Conservation (phyloP, 768 basidiomycete species). For the Auriscalpium orientale region DNA sequence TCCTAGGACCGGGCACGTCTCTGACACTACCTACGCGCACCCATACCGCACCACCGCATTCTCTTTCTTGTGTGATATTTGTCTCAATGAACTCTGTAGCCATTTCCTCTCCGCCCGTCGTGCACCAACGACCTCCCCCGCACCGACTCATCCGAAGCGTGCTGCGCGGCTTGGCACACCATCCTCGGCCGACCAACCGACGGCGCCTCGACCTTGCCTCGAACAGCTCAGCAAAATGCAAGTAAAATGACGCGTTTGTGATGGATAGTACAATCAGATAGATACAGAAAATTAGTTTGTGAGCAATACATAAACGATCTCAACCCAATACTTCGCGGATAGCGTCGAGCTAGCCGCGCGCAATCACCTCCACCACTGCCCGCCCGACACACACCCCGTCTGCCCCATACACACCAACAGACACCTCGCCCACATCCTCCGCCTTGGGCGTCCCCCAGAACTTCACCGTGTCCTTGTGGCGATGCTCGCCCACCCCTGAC, state of each 20-base stretch:
- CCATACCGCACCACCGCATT: neutral
- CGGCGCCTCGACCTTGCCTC: neutral
- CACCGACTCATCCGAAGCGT: neutral
- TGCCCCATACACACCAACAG: conserved; percentile 8
- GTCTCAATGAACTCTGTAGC: neutral
- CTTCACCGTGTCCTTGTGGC: conserved; percentile 12
- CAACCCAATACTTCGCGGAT: no score
- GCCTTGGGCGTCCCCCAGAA: conserved; percentile 16
- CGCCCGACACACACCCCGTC: conserved; percentile 11
- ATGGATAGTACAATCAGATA: neutral
- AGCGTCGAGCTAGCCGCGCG: conserved; percentile 7
- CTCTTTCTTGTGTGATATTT: neutral
- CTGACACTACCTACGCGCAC: neutral
- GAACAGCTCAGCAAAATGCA: neutral
- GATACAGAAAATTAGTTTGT: neutral
- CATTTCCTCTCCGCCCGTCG: neutral
- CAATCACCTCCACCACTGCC: conserved; percentile 15
- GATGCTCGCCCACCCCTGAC: conserved; percentile 2
- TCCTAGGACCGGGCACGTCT: no score
- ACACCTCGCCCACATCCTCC: conserved; percentile 15
- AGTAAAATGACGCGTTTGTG: neutral
- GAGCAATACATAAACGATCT: neutral
- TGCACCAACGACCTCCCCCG: neutral
- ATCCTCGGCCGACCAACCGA: neutral
- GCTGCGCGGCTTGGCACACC: neutral